Percentiles rank a stretch among this genome's conserved stretches.
These are phyloP conservation scores for Gymnopilus junonius DNA, from an alignment of 768 basidiomycete species.

Conservation along the genomic window DNA sequence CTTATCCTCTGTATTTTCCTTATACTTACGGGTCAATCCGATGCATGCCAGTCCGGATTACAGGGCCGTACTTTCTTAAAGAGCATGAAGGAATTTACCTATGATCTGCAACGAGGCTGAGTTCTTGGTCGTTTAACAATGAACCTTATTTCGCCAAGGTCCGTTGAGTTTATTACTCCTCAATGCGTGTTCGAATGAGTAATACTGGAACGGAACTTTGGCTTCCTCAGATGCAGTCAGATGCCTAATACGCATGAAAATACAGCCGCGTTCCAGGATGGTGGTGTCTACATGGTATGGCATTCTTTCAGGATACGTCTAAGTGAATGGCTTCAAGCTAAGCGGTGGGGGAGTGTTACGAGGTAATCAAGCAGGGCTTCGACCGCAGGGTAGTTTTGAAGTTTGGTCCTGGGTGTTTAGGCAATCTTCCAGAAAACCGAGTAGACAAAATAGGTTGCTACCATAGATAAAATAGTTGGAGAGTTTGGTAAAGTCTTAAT, in stretches of 20 bases:
- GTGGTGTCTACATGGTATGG: background rate
- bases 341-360: background rate
- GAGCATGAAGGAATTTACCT: background rate
- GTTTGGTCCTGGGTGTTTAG: background rate
- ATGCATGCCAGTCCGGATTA: background rate
- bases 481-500: background rate
- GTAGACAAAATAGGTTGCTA: background rate
- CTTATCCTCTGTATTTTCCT: background rate
- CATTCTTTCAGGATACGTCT: too few relatives aligned
- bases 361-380: background rate
- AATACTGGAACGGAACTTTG: background rate
- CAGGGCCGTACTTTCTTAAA: conserved; percentile 7
- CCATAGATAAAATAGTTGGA: background rate
- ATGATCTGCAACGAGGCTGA: conserved; percentile 5
- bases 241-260: background rate
- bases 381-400: conserved; percentile 1
- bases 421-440: background rate
- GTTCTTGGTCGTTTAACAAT: background rate
- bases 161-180: background rate
- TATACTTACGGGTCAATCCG: background rate
- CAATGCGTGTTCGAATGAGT: background rate
- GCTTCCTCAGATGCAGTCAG: background rate
- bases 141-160: background rate
- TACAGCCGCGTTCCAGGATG: too few relatives aligned
- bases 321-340: background rate